Conservation (phyloP, 2,329 filamentous ascomycete genomes). For the Kalmusia sp. region DNA sequence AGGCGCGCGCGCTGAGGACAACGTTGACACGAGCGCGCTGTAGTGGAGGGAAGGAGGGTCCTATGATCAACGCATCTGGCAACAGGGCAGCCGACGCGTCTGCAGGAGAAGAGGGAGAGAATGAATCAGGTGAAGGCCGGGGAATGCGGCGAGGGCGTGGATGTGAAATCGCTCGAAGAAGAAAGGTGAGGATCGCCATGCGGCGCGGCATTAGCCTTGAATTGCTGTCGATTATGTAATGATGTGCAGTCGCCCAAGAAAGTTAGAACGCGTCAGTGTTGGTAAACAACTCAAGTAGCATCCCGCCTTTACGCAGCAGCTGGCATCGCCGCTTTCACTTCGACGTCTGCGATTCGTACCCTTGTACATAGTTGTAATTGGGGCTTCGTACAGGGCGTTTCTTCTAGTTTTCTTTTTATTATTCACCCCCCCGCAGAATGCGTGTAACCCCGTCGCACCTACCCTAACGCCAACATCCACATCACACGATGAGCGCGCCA, state of each 20-base stretch:
- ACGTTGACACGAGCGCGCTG: background rate
- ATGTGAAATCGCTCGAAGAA: conserved; percentile 4
- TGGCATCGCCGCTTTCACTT: conserved; percentile 14
- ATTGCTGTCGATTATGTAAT: too few relatives aligned
- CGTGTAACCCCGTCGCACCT: conserved; percentile 30
- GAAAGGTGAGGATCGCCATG: conserved; percentile 3
- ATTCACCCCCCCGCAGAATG: conserved; percentile 32
- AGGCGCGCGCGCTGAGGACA: conserved; percentile 5
- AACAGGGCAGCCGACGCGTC: background rate
- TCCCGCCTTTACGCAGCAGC: conserved; percentile 17
- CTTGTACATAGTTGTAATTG: conserved; percentile 36
- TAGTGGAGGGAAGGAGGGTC: background rate
- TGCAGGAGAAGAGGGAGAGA: background rate
- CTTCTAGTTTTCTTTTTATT: conserved; percentile 10
- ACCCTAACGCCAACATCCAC: conserved; percentile 21
- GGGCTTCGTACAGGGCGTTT: conserved; percentile 15
- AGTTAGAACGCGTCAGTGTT: conserved; percentile 16
- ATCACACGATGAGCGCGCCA: conserved; percentile 60
- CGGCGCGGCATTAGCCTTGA: background rate
- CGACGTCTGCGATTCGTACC: conserved; percentile 21
- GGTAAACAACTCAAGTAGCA: conserved; percentile 27
- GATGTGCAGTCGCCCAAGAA: too few relatives aligned
- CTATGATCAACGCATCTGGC: background rate
- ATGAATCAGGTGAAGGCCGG: background rate
- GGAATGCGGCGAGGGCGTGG: background rate